Base-by-base conservation (phyloP, 2,329 filamentous ascomycete genomes). In the Fusarium redolens region DNA sequence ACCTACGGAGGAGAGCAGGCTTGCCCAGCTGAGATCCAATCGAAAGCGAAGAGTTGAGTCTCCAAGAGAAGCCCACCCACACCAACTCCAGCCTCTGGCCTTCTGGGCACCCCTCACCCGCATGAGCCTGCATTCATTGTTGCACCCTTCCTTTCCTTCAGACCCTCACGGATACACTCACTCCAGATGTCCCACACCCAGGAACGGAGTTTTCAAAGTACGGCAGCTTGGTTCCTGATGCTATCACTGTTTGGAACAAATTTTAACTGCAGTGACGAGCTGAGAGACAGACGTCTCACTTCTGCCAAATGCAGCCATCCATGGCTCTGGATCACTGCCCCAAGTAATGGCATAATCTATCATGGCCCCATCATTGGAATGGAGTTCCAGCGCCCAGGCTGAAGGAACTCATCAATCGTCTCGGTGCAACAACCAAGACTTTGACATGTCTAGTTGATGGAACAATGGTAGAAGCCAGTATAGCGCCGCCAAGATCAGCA, bases 341-440 rank as follows among this genome's bases (percentile, higher is more conserved):
- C 20, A 45, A 57, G 22, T 40, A 50, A 45, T 69, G 54, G 65
- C 40, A 71, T 58, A 52, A 56, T 52, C 44, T 47, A 61, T 61
- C 51, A 61, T 71, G 55, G 61, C 45, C 50, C 55, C 70, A 67
- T 69, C 43, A 28, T 57, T 73, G 71, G 71, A 73, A 74, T 73
- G 71, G 28, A 52, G 51, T 68, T 71, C 71, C 71, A 74, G 64
- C 30, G 71, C 67, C 66, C 62, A 60, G 71, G 71, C 71, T 61
- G 52, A 65, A 65, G 70, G 70, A 51, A 67, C 57, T 56, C 43
- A 51, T 67, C 50, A n/a, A 55, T 67, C 40, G 52, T 60, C 22
- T 41, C 40, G 30, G 57, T 56, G 54, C 44, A 47, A 44, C 70
- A 63, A 51, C 70, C 43, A 54, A 70, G 60, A 66, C 41, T 45